phyloP scores from a whole-genome alignment of 768 basidiomycete species.

The Cytidiella melzeri region DNA sequence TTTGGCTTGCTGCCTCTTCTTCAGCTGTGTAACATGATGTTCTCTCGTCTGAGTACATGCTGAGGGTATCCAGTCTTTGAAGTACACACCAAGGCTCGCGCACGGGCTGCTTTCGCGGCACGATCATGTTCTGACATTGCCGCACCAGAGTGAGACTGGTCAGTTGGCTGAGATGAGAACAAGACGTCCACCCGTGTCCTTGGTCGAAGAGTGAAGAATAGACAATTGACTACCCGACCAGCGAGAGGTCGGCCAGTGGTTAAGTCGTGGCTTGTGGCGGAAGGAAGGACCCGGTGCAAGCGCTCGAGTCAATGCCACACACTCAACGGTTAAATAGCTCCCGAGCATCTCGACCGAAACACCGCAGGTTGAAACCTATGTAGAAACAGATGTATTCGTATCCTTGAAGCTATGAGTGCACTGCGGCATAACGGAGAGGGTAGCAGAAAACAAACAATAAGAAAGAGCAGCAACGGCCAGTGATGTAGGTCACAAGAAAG shows the following conservation, averaged over 20 bases:
- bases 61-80: background rate
- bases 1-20: conserved; percentile 77
- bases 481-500: conserved; percentile 32
- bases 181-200: too few species aligned
- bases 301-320: background rate
- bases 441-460: conserved; percentile 16
- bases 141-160: too few species aligned
- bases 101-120: conserved; percentile 76
- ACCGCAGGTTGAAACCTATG: too few species aligned
- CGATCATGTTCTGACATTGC: conserved; percentile 62
- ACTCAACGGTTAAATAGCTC: background rate
- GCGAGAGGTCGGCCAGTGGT: background rate
- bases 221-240: background rate
- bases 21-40: conserved; percentile 43
- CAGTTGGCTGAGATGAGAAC: too few species aligned
- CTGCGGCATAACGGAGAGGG: conserved; percentile 17
- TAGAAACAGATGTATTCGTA: background rate
- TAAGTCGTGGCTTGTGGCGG: background rate
- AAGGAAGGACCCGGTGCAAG: background rate
- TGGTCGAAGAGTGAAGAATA: background rate
- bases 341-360: background rate
- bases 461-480: conserved; percentile 24
- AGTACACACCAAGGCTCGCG: conserved; percentile 67
- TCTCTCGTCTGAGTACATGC: background rate
- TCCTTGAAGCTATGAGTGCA: background rate